Evolutionary conservation across 352 stramenopile genomes (phyloP), one percentile per base, ranked within the genome.

Genomic region (Phytophthora pluvialis): DNA sequence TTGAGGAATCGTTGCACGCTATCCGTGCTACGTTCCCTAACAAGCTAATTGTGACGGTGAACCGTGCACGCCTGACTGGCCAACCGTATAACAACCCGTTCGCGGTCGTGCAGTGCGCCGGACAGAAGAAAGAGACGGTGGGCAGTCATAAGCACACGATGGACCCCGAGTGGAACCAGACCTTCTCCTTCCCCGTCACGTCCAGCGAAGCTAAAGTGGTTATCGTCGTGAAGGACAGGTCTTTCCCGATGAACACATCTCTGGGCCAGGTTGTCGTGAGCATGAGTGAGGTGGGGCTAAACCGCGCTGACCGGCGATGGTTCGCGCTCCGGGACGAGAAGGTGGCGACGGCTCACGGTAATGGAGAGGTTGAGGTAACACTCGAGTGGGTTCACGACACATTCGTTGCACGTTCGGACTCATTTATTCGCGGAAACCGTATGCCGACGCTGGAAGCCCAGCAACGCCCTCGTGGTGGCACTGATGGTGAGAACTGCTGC

Each of bases 91-190:
- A 95, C 64, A 96, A 95, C 49, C 88, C 88, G 43, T 95, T 91
- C 45, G 85, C 87, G 1, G 74, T 94, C 9, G 72, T 95, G 29
- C 71, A 86, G 29, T 96, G 88, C 16, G 83, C 90, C 0, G 82
- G 86, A 0, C 88, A 96, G 66, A 95, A 95, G 74, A 95, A 93
- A 31, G 88, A 95, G 59, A 96, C 88, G 0, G 83, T 92, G 11
- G 86, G 86, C 26, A 95, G 86, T 52, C 85, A 96, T 67, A 91
- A 91, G 44, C 88, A 95, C 61, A 96, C 86, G 39, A 96, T 96
- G 88, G 87, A 96, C 25, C 88, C 88, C 0, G 88, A 96, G 65
- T 96, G 88, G 88, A 96, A 96, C 56, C 88, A 96, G 49, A 95
- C 88, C 0, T 96, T 96, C 48, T 94, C 86, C 7, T 96, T 96